Percentiles rank a stretch among this genome's conserved stretches.
These are phyloP conservation scores for Aureobasidium sp. DNA, from an alignment of 2,329 filamentous ascomycete species.

Conservation along the genomic window DNA sequence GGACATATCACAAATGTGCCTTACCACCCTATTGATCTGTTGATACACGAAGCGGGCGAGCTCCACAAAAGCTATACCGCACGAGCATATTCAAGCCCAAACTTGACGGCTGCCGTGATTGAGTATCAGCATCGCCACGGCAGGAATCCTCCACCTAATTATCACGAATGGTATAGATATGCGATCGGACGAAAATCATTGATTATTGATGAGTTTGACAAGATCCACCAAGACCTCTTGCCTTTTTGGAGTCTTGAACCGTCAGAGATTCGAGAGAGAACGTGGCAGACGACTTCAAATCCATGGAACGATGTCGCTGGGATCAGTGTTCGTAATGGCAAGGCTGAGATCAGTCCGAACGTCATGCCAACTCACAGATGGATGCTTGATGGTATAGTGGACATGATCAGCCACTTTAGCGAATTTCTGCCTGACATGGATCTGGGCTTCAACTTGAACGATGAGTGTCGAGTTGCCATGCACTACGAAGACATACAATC, in stretches of 20 bases:
- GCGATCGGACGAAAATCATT: conserved; percentile 45
- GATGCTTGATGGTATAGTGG: conserved; percentile 50
- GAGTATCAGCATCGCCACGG: conserved; percentile 48
- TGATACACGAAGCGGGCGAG: conserved; percentile 45
- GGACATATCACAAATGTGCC: conserved; percentile 35
- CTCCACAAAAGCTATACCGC: conserved; percentile 45
- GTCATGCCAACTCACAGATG: conserved; percentile 50
- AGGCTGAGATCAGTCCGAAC: conserved; percentile 42
- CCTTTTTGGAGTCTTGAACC: conserved; percentile 50
- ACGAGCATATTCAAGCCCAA: conserved; percentile 42
- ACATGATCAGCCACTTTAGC: conserved; percentile 49
- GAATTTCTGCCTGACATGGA: conserved; percentile 56
- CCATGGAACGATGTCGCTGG: conserved; percentile 51
- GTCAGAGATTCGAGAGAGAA: conserved; percentile 45
- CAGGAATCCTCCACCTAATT: conserved; percentile 51
- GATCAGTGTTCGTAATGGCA: conserved; percentile 49
- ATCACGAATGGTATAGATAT: conserved; percentile 54
- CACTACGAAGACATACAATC: conserved; percentile 40
- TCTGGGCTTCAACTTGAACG: conserved; percentile 56
- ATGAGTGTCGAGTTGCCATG: conserved; percentile 51
- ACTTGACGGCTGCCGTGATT: conserved; percentile 42
- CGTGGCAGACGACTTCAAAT: conserved; percentile 46
- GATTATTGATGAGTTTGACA: conserved; percentile 55
- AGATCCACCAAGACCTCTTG: conserved; percentile 49
- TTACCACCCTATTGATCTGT: conserved; percentile 49